Base-by-base conservation (phyloP, 495 filamentous ascomycete species). In the Penicillium fimorum region DNA sequence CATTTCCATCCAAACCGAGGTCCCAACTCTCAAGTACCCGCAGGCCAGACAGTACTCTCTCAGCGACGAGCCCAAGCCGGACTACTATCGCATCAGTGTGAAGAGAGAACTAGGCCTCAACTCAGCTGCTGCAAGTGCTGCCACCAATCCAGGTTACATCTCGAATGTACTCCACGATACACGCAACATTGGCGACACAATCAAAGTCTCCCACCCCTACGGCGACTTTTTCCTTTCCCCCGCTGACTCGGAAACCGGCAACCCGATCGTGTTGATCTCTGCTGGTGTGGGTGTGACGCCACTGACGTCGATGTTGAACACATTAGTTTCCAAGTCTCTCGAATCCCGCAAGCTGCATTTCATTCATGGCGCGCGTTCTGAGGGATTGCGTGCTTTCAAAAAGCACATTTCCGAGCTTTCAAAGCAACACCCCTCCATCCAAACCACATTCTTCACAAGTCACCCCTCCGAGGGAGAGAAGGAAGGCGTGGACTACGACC, bases 31-130 rank as follows among this genome's bases (percentile, higher is more conserved):
- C 33, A 74, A 79, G 15, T 73, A 84, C 63, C 62, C 71, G 38
- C 88, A 91, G 69, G 75, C 79, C n/a, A 73, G 88, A 44, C 87
- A 90, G 75, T 91, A 90, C 72, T 87, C 83, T 17, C 82, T 91
- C 47, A 84, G 80, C 67, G 87, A 89, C 47, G 72, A 76, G 43
- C 86, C 83, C 5, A 65, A 69, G 1, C 61, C 71, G 18, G 76
- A 81, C 27, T 83, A 84, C 66, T 88, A 87, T 73, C 84, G 87
- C 50, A 85, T 90, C 71, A 85, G 76, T 50, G 81, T 91, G 58
- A 88, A 89, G 80, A 82, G 76, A 47, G 87, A 90, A 68, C 61
- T 69, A 4, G 85, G 82, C 24, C 55, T 82, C 17, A 56, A 73
- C 37, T 56, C 76, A 41, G 58, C 67, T 7, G 71, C 83, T 30